Conservation (phyloP, 352 stramenopile species). For the Phytophthora palmivora region DNA sequence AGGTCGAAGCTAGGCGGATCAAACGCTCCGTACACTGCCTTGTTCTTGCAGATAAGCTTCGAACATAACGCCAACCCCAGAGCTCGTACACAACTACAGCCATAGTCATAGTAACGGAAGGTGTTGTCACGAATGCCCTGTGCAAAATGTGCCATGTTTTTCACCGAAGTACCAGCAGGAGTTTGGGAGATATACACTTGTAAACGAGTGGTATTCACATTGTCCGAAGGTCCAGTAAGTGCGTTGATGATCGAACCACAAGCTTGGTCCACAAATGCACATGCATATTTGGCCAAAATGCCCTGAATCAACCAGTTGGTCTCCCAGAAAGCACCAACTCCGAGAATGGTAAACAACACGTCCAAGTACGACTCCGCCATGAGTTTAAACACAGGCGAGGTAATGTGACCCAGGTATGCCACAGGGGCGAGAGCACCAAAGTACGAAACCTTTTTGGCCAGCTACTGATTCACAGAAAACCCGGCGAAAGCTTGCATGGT, state of each 20-base stretch:
- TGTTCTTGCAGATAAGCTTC: conserved; percentile 62
- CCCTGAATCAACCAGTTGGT: conserved; percentile 57
- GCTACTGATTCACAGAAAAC: conserved; percentile 60
- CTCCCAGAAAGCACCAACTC: conserved; percentile 56
- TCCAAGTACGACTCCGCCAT: conserved; percentile 57
- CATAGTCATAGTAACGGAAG: conserved; percentile 70
- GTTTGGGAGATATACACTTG: conserved; percentile 78
- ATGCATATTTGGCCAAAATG: conserved; percentile 60
- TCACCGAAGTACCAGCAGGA: conserved; percentile 63
- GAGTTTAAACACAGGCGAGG: conserved; percentile 50
- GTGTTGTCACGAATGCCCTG: conserved; percentile 68
- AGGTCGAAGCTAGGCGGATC: conserved; percentile 59
- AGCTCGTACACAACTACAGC: conserved; percentile 46
- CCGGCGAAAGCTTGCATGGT: conserved; percentile 71
- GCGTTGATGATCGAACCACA: conserved; percentile 65
- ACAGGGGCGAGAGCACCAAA: conserved; percentile 67
- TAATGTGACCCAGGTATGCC: conserved; percentile 48
- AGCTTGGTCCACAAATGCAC: conserved; percentile 52
- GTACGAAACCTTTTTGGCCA: conserved; percentile 69
- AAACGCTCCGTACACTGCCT: conserved; percentile 55
- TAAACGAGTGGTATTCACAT: conserved; percentile 60
- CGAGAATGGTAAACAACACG: conserved; percentile 49
- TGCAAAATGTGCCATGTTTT: conserved; percentile 71
- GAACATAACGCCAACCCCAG: conserved; percentile 52
- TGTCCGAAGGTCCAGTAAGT: conserved; percentile 56